phyloP scores from a whole-genome alignment of 805 yeast genomes.

The Hanseniaspora vineae region DNA sequence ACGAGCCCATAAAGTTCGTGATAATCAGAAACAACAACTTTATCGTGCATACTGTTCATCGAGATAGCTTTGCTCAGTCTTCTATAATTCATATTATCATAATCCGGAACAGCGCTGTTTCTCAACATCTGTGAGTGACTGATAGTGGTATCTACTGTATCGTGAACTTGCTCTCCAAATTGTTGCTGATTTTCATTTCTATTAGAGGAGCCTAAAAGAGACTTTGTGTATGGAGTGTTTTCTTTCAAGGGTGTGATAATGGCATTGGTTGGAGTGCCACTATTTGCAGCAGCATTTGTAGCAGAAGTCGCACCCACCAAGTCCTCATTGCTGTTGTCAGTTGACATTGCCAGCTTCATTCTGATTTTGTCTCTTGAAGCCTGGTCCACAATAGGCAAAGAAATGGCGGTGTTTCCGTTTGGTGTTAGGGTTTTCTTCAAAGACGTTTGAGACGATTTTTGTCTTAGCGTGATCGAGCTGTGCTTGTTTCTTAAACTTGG shows the following conservation, averaged over 20 bases:
- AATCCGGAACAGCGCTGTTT: background rate
- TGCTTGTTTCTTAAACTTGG: constrained; percentile 1
- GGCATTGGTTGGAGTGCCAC: no score
- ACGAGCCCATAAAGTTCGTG: background rate
- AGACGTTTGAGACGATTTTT: constrained; percentile 23
- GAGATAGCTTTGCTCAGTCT: background rate
- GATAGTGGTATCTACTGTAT: background rate
- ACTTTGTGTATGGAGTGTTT: no score
- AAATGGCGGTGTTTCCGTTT: constrained; percentile 23
- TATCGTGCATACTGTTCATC: background rate
- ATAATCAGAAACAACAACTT: background rate
- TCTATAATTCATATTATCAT: background rate
- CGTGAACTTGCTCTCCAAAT: background rate
- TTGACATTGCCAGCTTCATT: constrained; percentile 29
- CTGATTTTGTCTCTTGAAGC: constrained; percentile 42
- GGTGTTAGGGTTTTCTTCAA: constrained; percentile 4
- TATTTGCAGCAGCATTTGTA: no score
- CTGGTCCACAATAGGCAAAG: constrained; percentile 46
- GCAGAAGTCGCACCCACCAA: background rate
- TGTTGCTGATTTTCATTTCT: background rate
- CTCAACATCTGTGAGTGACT: background rate
- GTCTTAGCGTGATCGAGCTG: constrained; percentile 9
- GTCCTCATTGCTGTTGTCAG: background rate
- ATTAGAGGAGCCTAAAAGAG: background rate
- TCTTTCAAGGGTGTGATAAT: no score